Evolutionary conservation across 768 basidiomycete genomes (phyloP), one percentile per base, ranked within the genome.

Genomic region (Collybia mongolica): DNA sequence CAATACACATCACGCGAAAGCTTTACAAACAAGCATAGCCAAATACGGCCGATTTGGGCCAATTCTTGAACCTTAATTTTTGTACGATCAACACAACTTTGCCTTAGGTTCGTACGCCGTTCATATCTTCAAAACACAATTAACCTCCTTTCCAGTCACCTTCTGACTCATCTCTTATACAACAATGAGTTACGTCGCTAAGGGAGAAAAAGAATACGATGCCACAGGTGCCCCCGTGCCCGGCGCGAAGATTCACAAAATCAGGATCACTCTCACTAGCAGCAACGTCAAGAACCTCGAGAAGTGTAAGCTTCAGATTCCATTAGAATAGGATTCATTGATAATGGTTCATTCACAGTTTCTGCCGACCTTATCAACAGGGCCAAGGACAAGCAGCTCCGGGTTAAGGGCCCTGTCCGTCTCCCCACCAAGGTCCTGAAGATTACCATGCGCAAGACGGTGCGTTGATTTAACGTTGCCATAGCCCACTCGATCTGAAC

Each of bases 371-470:
- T 99, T 68, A 91, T 99, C 75, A 94, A 94, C 84, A 86, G 96
- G 54, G 96, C 97, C 62, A 98, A 98, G 81, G 96, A 98, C 83
- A 95, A 95, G 82, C 92, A 98, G 72, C 93, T 99, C 67, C 91
- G 90, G 55, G 97, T 98, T 71, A 98, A 97, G 77, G 97, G 97
- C 53, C 97, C 97, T 58, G 94, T 99, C 64, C 89, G 97, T 59
- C 90, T 99, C 64, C 97, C 97, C 56, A 99, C 97, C 72, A 98
- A 98, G 79, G 88, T 94, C 68, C 85, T 99, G 65, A 94, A 92
- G 76, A 94, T 98, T 79, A 97, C 94, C 73, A 99, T 96, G 74
- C 90, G 97, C 67, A 99, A 99, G 74, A 96, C 97, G 57, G 94
- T 94, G 54, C 59, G 90, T 79, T 7, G 17, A 23, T 11, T 17